These are phyloP conservation scores for Amanita phalloides DNA, from an alignment of 768 basidiomycete genomes.

Conservation along the genomic window DNA sequence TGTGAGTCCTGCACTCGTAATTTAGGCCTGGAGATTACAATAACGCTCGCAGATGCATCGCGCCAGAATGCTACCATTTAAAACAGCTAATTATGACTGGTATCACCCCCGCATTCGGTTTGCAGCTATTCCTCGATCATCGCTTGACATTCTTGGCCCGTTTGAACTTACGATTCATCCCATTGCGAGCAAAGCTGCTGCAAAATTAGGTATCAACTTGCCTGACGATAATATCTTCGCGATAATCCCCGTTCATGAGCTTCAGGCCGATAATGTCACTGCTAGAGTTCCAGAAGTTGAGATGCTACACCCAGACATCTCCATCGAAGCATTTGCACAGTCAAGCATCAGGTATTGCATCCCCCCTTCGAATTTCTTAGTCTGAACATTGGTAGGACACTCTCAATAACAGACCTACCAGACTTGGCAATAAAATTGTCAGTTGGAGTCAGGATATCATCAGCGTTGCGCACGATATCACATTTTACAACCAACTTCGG, in stretches of 20 bases:
- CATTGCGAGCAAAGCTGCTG: conserved; percentile 23
- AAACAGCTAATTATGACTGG: conserved; percentile 36
- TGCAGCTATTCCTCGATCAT: conserved; percentile 26
- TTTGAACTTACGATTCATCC: conserved; percentile 26
- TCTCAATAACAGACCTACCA: conserved; percentile 32
- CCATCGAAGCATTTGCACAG: conserved; percentile 32
- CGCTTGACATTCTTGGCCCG: conserved; percentile 28
- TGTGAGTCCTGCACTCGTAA: conserved; percentile 17
- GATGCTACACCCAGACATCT: conserved; percentile 30
- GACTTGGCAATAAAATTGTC: conserved; percentile 39
- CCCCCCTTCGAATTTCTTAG: background rate
- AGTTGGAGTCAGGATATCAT: conserved; percentile 48
- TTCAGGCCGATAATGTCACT: conserved; percentile 35
- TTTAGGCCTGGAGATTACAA: background rate
- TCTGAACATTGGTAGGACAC: conserved; percentile 24
- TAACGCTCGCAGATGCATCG: conserved; percentile 38
- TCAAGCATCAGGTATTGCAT: conserved; percentile 39
- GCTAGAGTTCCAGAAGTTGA: conserved; percentile 31
- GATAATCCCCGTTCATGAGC: conserved; percentile 42
- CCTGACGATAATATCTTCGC: conserved; percentile 18
- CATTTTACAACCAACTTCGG: conserved; percentile 49
- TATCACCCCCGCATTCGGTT: conserved; percentile 41
- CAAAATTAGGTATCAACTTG: conserved; percentile 16
- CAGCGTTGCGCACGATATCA: conserved; percentile 45
- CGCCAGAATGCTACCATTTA: conserved; percentile 29